Evolutionary conservation across 2,329 filamentous ascomycete genomes (phyloP).

Genomic region (Chalaropsis thielavioides): DNA sequence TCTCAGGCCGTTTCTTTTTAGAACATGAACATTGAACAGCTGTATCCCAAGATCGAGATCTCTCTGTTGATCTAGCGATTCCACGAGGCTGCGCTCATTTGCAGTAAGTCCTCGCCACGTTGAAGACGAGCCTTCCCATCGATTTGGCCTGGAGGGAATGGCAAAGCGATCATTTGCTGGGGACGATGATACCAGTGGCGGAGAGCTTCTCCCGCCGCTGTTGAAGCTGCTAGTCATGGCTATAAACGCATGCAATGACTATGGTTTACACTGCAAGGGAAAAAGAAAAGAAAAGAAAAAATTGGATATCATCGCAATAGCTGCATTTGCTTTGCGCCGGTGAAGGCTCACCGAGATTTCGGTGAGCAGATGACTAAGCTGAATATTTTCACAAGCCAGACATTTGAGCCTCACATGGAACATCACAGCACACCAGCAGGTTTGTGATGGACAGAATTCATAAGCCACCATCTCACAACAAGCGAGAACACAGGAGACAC

Average conservation of each 20-base stretch:
- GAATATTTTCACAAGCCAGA: background rate
- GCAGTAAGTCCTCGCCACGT: conserved; percentile 53
- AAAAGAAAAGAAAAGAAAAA: background rate
- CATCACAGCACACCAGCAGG: background rate
- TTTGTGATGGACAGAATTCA: too few species aligned
- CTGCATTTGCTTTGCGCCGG: conserved; percentile 7
- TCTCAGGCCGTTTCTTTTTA: conserved; percentile 33
- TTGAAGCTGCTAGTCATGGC: background rate
- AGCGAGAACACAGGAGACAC: background rate
- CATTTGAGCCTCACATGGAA: background rate
- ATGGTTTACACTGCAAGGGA: background rate
- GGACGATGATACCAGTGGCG: background rate
- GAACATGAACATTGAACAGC: conserved; percentile 60
- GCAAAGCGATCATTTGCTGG: background rate
- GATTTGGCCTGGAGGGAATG: conserved; percentile 43
- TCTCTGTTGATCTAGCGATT: conserved; percentile 47
- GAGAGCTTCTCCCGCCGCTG: background rate
- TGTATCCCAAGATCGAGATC: conserved; percentile 58
- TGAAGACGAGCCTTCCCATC: conserved; percentile 50
- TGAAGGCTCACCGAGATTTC: conserved; percentile 10
- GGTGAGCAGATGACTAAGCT: conserved; percentile 12
- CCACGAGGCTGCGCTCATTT: conserved; percentile 46
- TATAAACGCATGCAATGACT: background rate
- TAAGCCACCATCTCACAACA: too few species aligned
- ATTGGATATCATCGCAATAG: background rate